Conservation (phyloP, 148 eudicot genomes). For the Rhododendron vialii region DNA sequence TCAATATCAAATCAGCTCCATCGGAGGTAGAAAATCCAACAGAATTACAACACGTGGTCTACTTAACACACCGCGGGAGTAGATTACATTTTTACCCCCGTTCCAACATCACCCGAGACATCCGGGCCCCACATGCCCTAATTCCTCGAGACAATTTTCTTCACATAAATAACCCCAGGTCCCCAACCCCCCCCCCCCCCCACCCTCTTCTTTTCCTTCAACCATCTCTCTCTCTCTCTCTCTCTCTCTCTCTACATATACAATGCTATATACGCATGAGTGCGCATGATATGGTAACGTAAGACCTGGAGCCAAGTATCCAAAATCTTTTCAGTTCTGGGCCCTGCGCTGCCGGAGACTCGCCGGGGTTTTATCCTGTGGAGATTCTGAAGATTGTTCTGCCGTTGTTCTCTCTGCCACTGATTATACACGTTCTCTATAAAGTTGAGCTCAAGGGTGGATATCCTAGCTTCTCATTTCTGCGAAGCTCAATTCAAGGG, state of each 20-base stretch:
- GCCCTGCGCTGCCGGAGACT: background rate
- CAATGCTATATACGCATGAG: background rate
- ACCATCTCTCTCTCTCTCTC: background rate
- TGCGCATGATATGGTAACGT: background rate
- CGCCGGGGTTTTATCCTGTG: background rate
- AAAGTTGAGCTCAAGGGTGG: background rate
- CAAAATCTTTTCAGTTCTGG: background rate
- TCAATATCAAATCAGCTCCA: background rate
- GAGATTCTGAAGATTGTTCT: background rate
- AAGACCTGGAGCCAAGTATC: constrained; percentile 5
- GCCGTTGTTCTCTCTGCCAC: background rate
- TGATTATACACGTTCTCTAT: background rate
- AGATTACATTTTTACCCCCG: background rate
- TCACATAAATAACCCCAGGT: background rate
- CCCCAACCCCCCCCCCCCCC: too few relatives aligned
- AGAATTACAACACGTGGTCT: background rate
- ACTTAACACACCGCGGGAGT: background rate
- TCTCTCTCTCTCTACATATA: background rate
- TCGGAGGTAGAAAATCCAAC: background rate
- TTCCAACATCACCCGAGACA: constrained; percentile 1
- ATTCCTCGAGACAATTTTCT: background rate
- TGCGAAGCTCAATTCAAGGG: background rate
- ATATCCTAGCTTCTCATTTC: background rate
- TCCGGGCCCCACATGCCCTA: constrained; percentile 5
- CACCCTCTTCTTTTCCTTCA: background rate